phyloP scores from a whole-genome alignment of 1,139 yeast species.

The Taphrina flavorubra region DNA sequence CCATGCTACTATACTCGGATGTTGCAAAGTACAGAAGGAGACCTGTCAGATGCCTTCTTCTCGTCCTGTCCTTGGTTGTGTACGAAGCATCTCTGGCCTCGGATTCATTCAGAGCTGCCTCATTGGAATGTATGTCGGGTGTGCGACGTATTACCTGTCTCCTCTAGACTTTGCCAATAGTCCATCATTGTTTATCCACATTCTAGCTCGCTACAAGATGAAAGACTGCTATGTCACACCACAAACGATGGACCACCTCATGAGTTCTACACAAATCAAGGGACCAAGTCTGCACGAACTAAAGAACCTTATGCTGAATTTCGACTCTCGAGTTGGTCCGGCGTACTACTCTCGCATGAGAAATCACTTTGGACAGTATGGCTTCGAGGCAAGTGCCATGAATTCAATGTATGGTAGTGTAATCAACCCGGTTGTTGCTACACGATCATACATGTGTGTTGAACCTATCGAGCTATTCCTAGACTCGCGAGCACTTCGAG shows the following conservation, averaged over 20 bases:
- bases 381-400: conserved; percentile 71
- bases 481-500: conserved; percentile 86
- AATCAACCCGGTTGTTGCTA: conserved; percentile 81
- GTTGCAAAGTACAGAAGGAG: conserved; percentile 88
- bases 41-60: conserved; percentile 81
- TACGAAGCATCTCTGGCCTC: conserved; percentile 79
- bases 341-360: conserved; percentile 66
- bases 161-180: conserved; percentile 78
- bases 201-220: conserved; percentile 76
- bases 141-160: conserved; percentile 79
- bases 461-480: conserved; percentile 87
- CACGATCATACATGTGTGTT: conserved; percentile 84
- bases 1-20: conserved; percentile 70
- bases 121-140: conserved; percentile 73
- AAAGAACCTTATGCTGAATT: conserved; percentile 83
- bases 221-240: conserved; percentile 86
- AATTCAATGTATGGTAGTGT: conserved; percentile 78
- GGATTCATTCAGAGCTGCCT: conserved; percentile 85
- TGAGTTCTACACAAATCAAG: conserved; percentile 62
- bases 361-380: conserved; percentile 67
- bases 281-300: conserved; percentile 67
- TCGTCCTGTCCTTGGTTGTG: conserved; percentile 82
- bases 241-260: conserved; percentile 80
- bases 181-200: conserved; percentile 73
- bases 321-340: conserved; percentile 74